phyloP scores from a whole-genome alignment of 2,329 filamentous ascomycete species.

The Colletotrichum echinochloae region DNA sequence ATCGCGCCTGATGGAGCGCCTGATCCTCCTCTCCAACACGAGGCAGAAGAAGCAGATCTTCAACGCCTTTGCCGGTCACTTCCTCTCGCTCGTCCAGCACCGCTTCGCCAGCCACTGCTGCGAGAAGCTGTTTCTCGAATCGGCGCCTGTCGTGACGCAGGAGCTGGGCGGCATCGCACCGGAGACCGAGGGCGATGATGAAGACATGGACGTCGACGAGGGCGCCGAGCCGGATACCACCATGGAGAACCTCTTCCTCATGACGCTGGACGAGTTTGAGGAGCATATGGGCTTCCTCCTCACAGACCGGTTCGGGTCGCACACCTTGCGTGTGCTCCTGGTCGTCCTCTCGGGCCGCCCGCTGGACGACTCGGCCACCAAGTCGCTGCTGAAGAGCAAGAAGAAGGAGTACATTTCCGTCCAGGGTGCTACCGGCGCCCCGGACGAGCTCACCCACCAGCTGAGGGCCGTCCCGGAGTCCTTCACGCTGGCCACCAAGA shows the following conservation, averaged over 20 bases:
- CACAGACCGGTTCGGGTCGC: conserved; percentile 90
- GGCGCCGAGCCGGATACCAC: conserved; percentile 65
- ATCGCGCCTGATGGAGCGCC: conserved; percentile 89
- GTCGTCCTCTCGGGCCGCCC: conserved; percentile 87
- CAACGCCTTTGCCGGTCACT: conserved; percentile 85
- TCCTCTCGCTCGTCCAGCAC: conserved; percentile 90
- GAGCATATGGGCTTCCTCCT: conserved; percentile 84
- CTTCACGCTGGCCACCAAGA: conserved; percentile 81
- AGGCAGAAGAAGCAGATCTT: conserved; percentile 89
- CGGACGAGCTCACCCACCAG: conserved; percentile 51
- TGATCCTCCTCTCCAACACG: conserved; percentile 84
- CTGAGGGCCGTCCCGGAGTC: conserved; percentile 78
- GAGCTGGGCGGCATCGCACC: conserved; percentile 69
- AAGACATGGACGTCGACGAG: conserved; percentile 54
- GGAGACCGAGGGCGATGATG: conserved; percentile 58
- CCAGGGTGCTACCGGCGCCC: conserved; percentile 61
- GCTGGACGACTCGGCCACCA: conserved; percentile 75
- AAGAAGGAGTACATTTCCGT: conserved; percentile 87
- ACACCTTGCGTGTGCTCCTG: conserved; percentile 87
- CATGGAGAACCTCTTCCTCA: conserved; percentile 88
- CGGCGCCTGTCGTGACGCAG: conserved; percentile 81
- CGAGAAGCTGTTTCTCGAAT: conserved; percentile 89
- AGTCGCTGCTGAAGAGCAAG: conserved; percentile 87
- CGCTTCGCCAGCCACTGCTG: conserved; percentile 98
- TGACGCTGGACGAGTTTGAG: conserved; percentile 88